Evolutionary conservation across 352 stramenopile species (phyloP), one percentile per base, ranked within the genome.

Genomic region (Halophytophthora batemanensis): DNA sequence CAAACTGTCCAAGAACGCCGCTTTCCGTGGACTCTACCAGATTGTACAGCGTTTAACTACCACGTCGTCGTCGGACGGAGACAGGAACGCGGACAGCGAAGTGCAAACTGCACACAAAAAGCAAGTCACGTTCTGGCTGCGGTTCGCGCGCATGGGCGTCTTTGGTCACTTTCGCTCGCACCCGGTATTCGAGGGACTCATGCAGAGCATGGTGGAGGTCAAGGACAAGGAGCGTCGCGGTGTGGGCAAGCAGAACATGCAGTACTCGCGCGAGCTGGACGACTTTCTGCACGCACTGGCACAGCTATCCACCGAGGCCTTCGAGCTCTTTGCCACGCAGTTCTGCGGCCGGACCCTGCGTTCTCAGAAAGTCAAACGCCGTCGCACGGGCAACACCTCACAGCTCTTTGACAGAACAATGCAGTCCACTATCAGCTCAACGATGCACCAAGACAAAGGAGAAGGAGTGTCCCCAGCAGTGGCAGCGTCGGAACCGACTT

Each of bases 181-280:
- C 42, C 66, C 68, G 2, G 80, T 93, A 2, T 87, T 93, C 39
- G 82, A 89, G 69, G 80, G 76, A 15, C 59, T 93, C 1, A 70
- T 91, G 23, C 76, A 78, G 46, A 90, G 78, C 55, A 89, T 93
- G 76, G 71, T 90, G 34, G 79, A 90, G 47, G 57, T 88, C 6
- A 93, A 93, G 49, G 82, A 93, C 59, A 88, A 90, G 49, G 74
- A 86, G 47, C 79, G 74, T 2, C 79, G 82, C 37, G 82, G 82
- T 15, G 82, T 90, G 11, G 82, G 82, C 21, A 93, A 90, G 59
- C 82, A 93, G 38, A 93, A 93, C 50, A 93, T 90, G 82, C 71
- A 85, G 59, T 93, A 93, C 55, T 71, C 82, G 1, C 65, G 62
- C 46, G 56, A 76, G 7, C 51, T 93, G 49, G 82, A 93, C 45